Percentiles rank a stretch among this genome's conserved stretches.
Evolutionary conservation across 1,284 basidiomycete species (phyloP).

Genomic region (Leccinum griseonigrum): DNA sequence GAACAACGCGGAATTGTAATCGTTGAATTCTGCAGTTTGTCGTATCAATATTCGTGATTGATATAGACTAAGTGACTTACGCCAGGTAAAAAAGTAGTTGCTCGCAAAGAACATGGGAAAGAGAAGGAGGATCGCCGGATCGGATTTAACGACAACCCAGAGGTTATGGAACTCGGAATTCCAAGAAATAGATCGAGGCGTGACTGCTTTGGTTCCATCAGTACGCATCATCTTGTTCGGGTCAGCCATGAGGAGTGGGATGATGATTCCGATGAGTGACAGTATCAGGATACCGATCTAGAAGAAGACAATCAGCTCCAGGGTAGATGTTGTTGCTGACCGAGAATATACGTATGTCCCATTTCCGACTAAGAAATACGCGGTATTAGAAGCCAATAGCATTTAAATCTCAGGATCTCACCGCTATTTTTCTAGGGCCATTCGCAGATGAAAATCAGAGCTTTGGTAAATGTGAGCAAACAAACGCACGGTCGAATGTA

Average conservation of each 20-base stretch:
- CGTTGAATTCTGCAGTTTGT: constrained; percentile 32
- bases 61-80: constrained; percentile 10
- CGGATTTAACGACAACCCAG: constrained; percentile 32
- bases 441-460: neutral
- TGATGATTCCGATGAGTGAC: constrained; percentile 31
- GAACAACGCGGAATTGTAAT: constrained; percentile 38
- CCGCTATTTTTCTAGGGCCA: constrained; percentile 15
- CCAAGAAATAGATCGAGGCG: constrained; percentile 36
- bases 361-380: constrained; percentile 22
- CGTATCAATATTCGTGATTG: neutral
- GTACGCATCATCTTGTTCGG: constrained; percentile 37
- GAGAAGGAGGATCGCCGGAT: constrained; percentile 36
- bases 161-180: constrained; percentile 34
- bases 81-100: constrained; percentile 42
- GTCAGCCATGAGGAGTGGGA: constrained; percentile 36
- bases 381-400: neutral
- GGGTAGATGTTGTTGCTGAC: neutral
- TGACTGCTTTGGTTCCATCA: constrained; percentile 34
- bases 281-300: constrained; percentile 36
- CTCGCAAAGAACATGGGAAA: constrained; percentile 38
- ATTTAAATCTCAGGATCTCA: constrained; percentile 1
- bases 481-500: constrained; percentile 34
- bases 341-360: constrained; percentile 31
- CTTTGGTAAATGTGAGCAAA: neutral
- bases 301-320: neutral